These are phyloP conservation scores for Magnusiomyces fungicola DNA, from an alignment of 1,139 yeast species.

Conservation along the genomic window DNA sequence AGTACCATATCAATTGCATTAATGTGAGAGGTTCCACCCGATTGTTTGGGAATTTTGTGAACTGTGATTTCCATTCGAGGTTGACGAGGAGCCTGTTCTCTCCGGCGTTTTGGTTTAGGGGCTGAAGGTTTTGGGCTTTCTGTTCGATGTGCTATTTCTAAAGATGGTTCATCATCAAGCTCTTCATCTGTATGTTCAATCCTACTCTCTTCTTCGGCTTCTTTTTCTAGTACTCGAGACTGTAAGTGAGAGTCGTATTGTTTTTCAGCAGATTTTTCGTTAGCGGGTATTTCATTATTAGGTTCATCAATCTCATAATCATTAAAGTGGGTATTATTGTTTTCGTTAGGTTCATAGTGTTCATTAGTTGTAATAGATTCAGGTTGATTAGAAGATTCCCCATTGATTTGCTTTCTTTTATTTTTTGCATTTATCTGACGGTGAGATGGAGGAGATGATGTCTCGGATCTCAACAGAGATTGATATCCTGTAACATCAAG, in stretches of 20 bases:
- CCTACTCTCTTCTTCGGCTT: background rate
- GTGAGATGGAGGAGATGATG: too few relatives aligned
- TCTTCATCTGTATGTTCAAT: conserved; percentile 38
- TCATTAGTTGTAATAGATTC: too few relatives aligned
- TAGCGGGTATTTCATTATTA: conserved; percentile 37
- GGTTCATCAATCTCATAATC: conserved; percentile 1
- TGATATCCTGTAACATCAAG: too few relatives aligned
- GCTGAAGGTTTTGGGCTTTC: conserved; percentile 69
- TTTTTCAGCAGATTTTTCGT: conserved; percentile 56
- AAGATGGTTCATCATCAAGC: conserved; percentile 22
- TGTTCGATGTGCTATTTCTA: conserved; percentile 46
- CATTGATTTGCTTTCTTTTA: too few relatives aligned
- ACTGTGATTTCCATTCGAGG: conserved; percentile 7
- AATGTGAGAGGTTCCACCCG: conserved; percentile 12
- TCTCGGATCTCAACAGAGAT: too few relatives aligned
- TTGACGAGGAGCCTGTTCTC: background rate
- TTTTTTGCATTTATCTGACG: too few relatives aligned
- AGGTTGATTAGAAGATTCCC: too few relatives aligned
- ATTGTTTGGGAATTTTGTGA: conserved; percentile 10
- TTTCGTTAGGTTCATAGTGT: conserved; percentile 11
- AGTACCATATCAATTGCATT: conserved; percentile 25
- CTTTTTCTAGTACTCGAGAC: background rate
- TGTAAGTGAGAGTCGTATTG: conserved; percentile 36
- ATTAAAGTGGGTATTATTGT: conserved; percentile 4
- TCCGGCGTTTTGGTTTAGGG: too few relatives aligned